Percentiles rank a stretch among this genome's conserved stretches.
Conservation (phyloP, 2,329 filamentous ascomycete genomes). For the Pestalotiopsis sp. region DNA sequence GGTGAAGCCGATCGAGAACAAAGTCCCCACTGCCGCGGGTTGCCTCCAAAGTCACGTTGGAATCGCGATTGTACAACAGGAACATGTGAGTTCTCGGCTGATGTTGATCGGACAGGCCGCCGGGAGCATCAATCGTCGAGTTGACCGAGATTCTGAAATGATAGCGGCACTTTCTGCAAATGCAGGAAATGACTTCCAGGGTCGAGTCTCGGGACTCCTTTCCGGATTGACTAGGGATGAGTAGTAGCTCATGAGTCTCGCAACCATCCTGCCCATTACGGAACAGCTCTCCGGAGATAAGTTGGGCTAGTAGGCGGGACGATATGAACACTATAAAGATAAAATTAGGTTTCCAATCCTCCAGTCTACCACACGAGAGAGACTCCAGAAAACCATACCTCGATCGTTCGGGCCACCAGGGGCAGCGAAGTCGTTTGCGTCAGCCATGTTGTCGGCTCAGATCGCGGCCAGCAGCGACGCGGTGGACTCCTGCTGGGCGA, state of each 20-base stretch:
- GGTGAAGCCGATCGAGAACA: constrained; percentile 20
- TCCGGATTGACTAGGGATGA: constrained; percentile 16
- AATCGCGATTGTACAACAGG: constrained; percentile 19
- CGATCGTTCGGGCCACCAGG: not conserved
- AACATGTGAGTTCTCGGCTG: constrained; percentile 27
- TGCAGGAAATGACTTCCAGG: constrained; percentile 20
- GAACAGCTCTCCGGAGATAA: constrained; percentile 23
- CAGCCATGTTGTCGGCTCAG: not conserved
- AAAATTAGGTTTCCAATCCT: not conserved
- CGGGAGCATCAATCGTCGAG: constrained; percentile 4
- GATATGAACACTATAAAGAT: constrained; percentile 27
- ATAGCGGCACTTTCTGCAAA: constrained; percentile 29
- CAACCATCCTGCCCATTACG: constrained; percentile 12
- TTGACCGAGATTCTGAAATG: constrained; percentile 29
- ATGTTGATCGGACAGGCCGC: not conserved
- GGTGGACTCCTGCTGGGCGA: not conserved
- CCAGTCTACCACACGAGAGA: not conserved
- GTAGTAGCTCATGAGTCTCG: constrained; percentile 28
- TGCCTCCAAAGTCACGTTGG: constrained; percentile 12
- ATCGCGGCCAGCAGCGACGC: not conserved
- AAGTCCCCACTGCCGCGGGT: constrained; percentile 18
- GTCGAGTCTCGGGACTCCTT: not conserved
- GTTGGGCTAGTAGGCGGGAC: constrained; percentile 27
- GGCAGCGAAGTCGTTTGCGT: not conserved
- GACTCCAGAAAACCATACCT: not conserved